Evolutionary conservation across 352 stramenopile species (phyloP), one percentile per base, ranked within the genome.

Genomic region (Phytopythium kandeliae): DNA sequence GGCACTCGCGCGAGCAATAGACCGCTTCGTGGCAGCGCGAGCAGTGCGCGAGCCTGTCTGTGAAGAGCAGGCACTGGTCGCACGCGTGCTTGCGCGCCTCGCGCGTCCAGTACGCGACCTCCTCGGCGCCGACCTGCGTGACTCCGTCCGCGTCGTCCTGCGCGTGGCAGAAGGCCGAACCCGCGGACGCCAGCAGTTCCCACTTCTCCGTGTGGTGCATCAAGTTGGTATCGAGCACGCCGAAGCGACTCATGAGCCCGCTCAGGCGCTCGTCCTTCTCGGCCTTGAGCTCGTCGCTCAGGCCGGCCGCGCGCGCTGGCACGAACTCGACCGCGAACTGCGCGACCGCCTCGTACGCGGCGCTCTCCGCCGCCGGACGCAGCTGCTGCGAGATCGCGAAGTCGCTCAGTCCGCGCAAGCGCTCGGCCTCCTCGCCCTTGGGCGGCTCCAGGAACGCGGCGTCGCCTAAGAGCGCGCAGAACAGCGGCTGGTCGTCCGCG

Each of bases 141-240:
- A 81, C 57, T 10, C 75, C 73, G 2, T 69, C 64, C 9, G 44
- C 47, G 46, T 72, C 67, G 21, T 74, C 58, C 51, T 71, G 54
- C 43, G 68, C 67, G 17, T 64, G 57, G 26, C 62, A 69, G 17
- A 88, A 69, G 1, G 64, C 52, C 37, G 65, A 85, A 3, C 70
- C 52, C 9, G 63, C 41, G 0, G 65, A 47, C 13, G 70, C 83
- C 37, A 85, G 90, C 31, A 90, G 69, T 54, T 89, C 75, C 83
- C 83, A 94, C 51, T 92, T 94, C 48, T 94, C 83, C 0, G 66
- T 84, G 43, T 91, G 67, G 34, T 88, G 67, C 78, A 92, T 91
- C 37, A 94, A 51, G 42, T 94, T 92, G 51, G 81, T 78, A 21
- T 84, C 65, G 35, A 87, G 65, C 48, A 71, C 84, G 28, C 73